phyloP scores from a whole-genome alignment of 139 green algal genomes.

The Spirogloea muscicola region DNA sequence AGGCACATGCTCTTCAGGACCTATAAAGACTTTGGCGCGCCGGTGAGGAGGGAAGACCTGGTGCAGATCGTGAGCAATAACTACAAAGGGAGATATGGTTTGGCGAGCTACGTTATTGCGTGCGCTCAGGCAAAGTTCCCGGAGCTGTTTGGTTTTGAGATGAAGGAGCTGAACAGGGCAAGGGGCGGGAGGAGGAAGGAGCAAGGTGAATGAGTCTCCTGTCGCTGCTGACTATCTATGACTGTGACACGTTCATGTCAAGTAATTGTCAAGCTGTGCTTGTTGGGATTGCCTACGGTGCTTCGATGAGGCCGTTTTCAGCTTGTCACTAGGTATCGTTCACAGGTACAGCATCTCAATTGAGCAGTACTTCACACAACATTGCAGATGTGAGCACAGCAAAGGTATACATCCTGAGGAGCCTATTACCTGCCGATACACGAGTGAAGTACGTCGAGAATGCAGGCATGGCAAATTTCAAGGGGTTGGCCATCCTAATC shows the following conservation, averaged over 20 bases:
- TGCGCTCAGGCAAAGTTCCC: slow-evolving; percentile 42
- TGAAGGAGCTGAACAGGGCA: slow-evolving; percentile 37
- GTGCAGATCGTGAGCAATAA: slow-evolving; percentile 15
- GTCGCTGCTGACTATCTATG: too few relatives aligned
- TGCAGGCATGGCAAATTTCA: neutral
- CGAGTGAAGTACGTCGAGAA: slow-evolving; percentile 27
- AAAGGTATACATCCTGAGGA: slow-evolving; percentile 28
- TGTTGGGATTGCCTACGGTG: too few relatives aligned
- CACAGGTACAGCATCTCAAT: too few relatives aligned
- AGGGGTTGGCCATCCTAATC: slow-evolving; percentile 23
- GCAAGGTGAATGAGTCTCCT: too few relatives aligned
- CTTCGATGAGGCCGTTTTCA: too few relatives aligned
- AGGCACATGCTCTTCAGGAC: slow-evolving; percentile 41
- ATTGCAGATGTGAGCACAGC: too few relatives aligned
- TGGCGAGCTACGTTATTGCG: slow-evolving; percentile 24
- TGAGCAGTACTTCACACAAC: too few relatives aligned
- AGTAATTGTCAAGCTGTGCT: too few relatives aligned
- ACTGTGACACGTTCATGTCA: too few relatives aligned
- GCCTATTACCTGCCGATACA: slow-evolving; percentile 25
- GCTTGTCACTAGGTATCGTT: too few relatives aligned
- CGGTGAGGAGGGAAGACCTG: slow-evolving; percentile 31
- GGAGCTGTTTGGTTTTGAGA: slow-evolving; percentile 45
- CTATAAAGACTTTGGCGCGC: slow-evolving; percentile 17
- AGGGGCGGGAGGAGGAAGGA: too few relatives aligned
- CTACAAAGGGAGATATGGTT: slow-evolving; percentile 16